Evolutionary conservation across 345 rosid genomes (phyloP), one percentile per base, ranked within the genome.

Genomic region (Linum trigynum): DNA sequence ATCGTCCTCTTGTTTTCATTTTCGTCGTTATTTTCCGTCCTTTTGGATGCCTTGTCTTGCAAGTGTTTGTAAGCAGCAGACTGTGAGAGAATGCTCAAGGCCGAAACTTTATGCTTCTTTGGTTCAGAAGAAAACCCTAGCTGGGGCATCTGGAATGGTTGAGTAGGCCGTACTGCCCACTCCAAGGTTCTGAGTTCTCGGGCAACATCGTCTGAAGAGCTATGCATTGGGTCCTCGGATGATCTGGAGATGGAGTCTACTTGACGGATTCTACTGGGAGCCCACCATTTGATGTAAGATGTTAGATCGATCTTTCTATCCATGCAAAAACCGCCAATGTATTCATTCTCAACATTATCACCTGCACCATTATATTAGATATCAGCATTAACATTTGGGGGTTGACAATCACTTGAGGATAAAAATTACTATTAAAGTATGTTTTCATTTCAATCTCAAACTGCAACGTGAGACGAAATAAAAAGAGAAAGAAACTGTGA

Each of bases 261-360:
- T 66, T 82, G 96, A 71, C 96, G 89, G 71, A 74, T 68, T 80
- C 80, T 90, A 75, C 80, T 85, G 38, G 80, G 69, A 10, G 92
- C 89, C 97, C 99, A 90, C 99, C 99, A 94, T 73, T 90, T 94
- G 68, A 94, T 82, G 67, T 84, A 79, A 69, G 83, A 77, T 50
- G 99, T 86, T 60, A 94, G 79, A 79, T 90, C 99, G 43, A 90
- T 83, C 77, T 86, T 88, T 80, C 90, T 88, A 37, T 94, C 97
- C 59, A 81, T 72, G 77, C 86, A 82, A 74, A 90, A 83, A 70
- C 86, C 72, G 66, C 97, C 85, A 41, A 79, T 72, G 76, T 80
- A 84, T 76, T 86, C 95, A 72, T 81, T 81, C 71, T 90, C 92
- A 15, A 82, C 81, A 74, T 88, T 96, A 71, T 86, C 88, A 35